phyloP scores from a whole-genome alignment of 805 yeast genomes.

The Cyberlindnera maclurae region DNA sequence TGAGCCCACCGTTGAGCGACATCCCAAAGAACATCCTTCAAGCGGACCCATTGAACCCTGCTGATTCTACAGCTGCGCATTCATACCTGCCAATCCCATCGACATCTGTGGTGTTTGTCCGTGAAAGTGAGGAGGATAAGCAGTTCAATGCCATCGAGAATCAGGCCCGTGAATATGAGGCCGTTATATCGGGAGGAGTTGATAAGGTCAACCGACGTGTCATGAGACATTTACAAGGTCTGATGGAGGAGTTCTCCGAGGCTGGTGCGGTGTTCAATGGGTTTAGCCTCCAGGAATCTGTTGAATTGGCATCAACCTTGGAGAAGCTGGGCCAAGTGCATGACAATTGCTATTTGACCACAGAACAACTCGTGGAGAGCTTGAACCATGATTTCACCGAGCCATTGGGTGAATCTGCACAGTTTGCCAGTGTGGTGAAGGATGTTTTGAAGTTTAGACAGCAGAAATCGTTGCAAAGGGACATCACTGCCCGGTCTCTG shows the following conservation, averaged over 20 bases:
- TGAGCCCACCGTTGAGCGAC: conserved; percentile 44
- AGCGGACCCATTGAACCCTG: conserved; percentile 57
- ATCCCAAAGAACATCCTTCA: conserved; percentile 48
- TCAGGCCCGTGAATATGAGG: conserved; percentile 38
- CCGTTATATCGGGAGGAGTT: conserved; percentile 37
- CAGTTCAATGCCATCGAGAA: conserved; percentile 35
- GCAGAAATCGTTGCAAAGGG: conserved; percentile 40
- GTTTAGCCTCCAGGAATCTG: conserved; percentile 41
- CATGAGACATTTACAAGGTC: conserved; percentile 41
- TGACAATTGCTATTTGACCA: conserved; percentile 58
- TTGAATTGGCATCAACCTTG: conserved; percentile 40
- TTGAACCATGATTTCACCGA: conserved; percentile 56
- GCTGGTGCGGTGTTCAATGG: conserved; percentile 63
- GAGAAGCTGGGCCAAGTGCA: conserved; percentile 84
- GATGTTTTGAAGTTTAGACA: conserved; percentile 48
- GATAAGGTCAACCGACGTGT: conserved; percentile 53
- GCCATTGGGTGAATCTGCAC: conserved; percentile 67
- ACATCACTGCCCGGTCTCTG: conserved; percentile 34
- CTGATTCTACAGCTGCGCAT: conserved; percentile 50
- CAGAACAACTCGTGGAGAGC: conserved; percentile 41
- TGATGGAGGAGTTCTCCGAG: conserved; percentile 61
- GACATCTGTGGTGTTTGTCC: conserved; percentile 21
- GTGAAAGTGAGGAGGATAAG: conserved; percentile 29
- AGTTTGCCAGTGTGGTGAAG: conserved; percentile 50
- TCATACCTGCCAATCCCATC: conserved; percentile 57